Conservation (phyloP, 257 asterid genomes). For the Salvia hispanica region DNA sequence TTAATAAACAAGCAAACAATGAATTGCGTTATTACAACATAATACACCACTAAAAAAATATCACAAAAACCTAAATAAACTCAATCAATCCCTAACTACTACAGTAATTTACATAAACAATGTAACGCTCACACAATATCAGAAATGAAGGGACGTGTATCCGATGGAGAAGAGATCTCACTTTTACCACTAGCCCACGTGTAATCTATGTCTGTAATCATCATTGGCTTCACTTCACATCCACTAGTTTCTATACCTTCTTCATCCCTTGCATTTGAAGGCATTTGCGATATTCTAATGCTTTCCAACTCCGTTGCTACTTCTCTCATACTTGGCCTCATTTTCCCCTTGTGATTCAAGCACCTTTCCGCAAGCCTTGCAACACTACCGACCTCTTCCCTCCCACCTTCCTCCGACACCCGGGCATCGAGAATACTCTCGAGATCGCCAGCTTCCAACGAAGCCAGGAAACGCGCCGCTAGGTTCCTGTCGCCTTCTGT, state of each 20-base stretch:
- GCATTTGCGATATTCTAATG: constrained; percentile 1
- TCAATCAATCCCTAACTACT: too few species aligned
- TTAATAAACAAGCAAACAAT: too few species aligned
- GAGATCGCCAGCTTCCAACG: neutral
- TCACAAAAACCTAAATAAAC: too few species aligned
- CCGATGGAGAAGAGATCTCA: constrained; percentile 6
- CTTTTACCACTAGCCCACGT: constrained; percentile 23
- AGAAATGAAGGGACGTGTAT: too few species aligned
- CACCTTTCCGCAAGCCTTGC: constrained; percentile 31
- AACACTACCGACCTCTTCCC: constrained; percentile 12
- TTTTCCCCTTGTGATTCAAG: constrained; percentile 31
- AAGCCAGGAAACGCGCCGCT: neutral
- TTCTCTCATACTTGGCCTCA: constrained; percentile 38
- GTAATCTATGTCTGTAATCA: constrained; percentile 16
- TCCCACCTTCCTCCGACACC: constrained; percentile 18
- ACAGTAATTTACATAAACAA: too few species aligned
- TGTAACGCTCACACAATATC: too few species aligned
- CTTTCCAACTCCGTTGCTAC: constrained; percentile 35
- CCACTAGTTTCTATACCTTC: neutral
- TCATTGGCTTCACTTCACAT: neutral
- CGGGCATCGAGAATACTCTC: constrained; percentile 8
- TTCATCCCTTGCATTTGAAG: neutral
- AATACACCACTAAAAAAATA: too few species aligned
- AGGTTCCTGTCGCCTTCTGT: neutral
- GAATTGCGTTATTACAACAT: too few species aligned